These are phyloP conservation scores for Oryza meyeriana DNA, from an alignment of 176 grass and related monocot genomes.

Conservation along the genomic window DNA sequence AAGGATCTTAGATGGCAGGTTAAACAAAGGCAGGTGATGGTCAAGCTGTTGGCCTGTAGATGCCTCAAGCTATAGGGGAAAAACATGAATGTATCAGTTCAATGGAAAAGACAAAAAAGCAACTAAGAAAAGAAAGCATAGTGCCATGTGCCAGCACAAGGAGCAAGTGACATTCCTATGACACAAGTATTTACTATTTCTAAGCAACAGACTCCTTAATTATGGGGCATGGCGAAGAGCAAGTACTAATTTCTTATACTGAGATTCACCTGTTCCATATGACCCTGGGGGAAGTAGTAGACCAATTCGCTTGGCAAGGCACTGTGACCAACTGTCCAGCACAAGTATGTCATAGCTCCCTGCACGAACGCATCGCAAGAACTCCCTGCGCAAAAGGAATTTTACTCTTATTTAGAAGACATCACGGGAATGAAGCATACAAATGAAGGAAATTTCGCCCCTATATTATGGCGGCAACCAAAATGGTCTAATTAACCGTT, in stretches of 20 bases:
- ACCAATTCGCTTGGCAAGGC: constrained; percentile 65
- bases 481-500: background rate
- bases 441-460: background rate
- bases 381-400: constrained; percentile 28
- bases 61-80: constrained; percentile 73
- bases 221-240: background rate
- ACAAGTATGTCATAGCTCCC: constrained; percentile 85
- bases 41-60: constrained; percentile 78
- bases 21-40: constrained; percentile 68
- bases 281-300: constrained; percentile 95
- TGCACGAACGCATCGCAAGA: constrained; percentile 56
- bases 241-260: background rate
- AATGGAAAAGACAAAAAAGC: constrained; percentile 29
- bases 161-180: background rate
- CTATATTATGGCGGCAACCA: background rate
- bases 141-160: background rate
- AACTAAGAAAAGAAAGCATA: background rate
- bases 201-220: background rate
- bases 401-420: background rate
- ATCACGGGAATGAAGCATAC: background rate
- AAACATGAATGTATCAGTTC: background rate
- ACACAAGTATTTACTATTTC: background rate
- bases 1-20: constrained; percentile 71
- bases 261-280: constrained; percentile 88
- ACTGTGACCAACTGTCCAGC: constrained; percentile 73